Percentiles rank a stretch among this genome's conserved stretches.
These are phyloP conservation scores for Pythium brassicae DNA, from an alignment of 352 stramenopile species.

Conservation along the genomic window DNA sequence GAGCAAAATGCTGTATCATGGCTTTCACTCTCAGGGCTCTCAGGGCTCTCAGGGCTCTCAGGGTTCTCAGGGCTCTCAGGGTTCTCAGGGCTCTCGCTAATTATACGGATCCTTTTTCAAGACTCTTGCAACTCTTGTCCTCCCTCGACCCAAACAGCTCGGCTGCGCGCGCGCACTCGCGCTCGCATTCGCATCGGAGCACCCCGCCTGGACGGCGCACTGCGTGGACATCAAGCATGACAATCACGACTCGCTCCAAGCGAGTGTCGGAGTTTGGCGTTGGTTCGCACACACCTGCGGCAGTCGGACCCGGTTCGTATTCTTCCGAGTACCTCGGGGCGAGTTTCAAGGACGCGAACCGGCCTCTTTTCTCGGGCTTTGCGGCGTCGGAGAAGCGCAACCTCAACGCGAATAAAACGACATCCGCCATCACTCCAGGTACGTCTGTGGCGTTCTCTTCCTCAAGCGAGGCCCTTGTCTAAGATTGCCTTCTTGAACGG, in stretches of 20 bases:
- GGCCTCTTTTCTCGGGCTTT: constrained; percentile 63
- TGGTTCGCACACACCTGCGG: constrained; percentile 32
- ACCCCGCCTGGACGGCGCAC: background rate
- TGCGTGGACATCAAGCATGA: constrained; percentile 31
- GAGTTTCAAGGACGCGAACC: constrained; percentile 36
- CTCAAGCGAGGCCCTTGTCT: too few species aligned
- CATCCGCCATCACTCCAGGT: constrained; percentile 69
- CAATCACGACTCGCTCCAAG: constrained; percentile 77
- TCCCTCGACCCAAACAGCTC: too few species aligned
- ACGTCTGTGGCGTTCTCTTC: background rate
- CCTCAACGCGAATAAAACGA: constrained; percentile 78
- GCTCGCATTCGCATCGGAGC: background rate
- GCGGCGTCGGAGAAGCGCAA: constrained; percentile 63
- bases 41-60: too few species aligned
- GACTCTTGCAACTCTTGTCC: too few species aligned
- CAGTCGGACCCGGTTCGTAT: constrained; percentile 67
- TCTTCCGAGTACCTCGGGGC: constrained; percentile 39
- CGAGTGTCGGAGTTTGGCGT: constrained; percentile 56
- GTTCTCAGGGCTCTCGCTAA: too few species aligned
- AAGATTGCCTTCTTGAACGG: background rate
- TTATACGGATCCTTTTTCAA: too few species aligned
- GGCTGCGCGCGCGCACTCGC: background rate
- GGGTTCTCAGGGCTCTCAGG: too few species aligned
- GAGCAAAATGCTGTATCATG: constrained; percentile 1
- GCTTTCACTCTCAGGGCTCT: too few species aligned